Evolutionary conservation across 805 yeast genomes (phyloP), one percentile per base, ranked within the genome.

Genomic region (Vanderwaltozyma tropicalis): DNA sequence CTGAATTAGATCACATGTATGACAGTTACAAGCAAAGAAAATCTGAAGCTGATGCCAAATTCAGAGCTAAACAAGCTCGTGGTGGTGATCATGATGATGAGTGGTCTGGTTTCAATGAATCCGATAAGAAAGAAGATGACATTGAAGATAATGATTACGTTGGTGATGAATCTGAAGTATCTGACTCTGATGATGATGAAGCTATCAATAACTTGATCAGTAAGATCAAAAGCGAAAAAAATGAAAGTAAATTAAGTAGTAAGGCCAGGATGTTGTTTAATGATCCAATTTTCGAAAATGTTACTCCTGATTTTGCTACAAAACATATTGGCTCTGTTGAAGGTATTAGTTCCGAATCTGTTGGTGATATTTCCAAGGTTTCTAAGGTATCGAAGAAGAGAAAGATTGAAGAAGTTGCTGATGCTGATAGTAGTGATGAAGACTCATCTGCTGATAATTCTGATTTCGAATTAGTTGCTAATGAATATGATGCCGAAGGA

Each of bases 1-100:
- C 73, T 9, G 83, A 87, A 62, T 69, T 92, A 41, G 86, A 88
- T 56, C 71, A 68, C 42, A 84, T 87, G 95, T 88, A 88, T 55
- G 64, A 67, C 35, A 67, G 72, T 28, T 86, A 74, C 57, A 84
- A 84, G 60, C 72, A 75, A 42, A 65, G 75, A 47, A 73, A 68
- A 55, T 68, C 81, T 22, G 87, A 81, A 55, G 71, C 74, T 48
- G 80, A 80, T 57, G 78, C 87, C 9, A 79, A 74, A 34, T 70
- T 68, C 49, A 70, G 74, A 47, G 87, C 89, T 18, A 81, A 77
- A 53, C 67, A 69, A 51, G 77, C 80, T 26, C 72, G 92, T 61
- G 88, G 85, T 27, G 87, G 78, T 47, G 82, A 67, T 37, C 77
- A 76, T 48, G 92, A 80, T 45, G 85, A 76, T 40, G 74, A 71